Percentiles rank a stretch among this genome's conserved stretches.
These are phyloP conservation scores for Tetracladium marchalianum DNA, from an alignment of 495 filamentous ascomycete species.

Conservation along the genomic window DNA sequence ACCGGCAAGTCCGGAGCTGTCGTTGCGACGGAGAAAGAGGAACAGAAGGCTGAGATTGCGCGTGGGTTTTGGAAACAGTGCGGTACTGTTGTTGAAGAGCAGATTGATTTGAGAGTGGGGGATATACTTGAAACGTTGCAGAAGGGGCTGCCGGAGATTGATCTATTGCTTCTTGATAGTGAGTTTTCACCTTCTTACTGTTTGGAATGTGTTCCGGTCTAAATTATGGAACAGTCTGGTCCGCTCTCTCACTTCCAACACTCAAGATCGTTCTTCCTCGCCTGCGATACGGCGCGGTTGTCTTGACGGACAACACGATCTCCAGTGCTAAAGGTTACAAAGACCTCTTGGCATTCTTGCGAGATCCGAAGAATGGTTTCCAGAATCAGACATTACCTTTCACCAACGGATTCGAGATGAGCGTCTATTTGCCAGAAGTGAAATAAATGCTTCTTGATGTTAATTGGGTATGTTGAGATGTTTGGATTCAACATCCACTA, in stretches of 20 bases:
- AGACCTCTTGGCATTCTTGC: slow-evolving; percentile 30
- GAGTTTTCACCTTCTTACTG: slow-evolving; percentile 12
- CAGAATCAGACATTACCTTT: slow-evolving; percentile 22
- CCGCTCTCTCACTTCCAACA: slow-evolving; percentile 38
- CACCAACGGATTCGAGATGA: slow-evolving; percentile 23
- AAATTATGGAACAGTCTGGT: slow-evolving; percentile 34
- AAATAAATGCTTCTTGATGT: background rate
- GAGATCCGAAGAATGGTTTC: slow-evolving; percentile 15
- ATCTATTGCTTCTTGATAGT: slow-evolving; percentile 48
- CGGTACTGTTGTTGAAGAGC: slow-evolving; percentile 29
- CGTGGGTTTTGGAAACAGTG: slow-evolving; percentile 36
- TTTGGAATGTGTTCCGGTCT: background rate
- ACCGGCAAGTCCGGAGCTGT: slow-evolving; percentile 27
- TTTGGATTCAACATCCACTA: too few species aligned
- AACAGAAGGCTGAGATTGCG: slow-evolving; percentile 32
- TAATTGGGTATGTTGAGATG: background rate
- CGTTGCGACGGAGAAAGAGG: slow-evolving; percentile 46
- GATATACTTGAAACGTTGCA: slow-evolving; percentile 43
- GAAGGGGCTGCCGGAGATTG: slow-evolving; percentile 29
- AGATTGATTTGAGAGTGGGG: slow-evolving; percentile 43
- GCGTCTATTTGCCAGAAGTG: slow-evolving; percentile 11
- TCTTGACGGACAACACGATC: slow-evolving; percentile 41
- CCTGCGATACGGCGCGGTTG: slow-evolving; percentile 35
- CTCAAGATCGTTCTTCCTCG: slow-evolving; percentile 35
- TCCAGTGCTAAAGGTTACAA: slow-evolving; percentile 12